A percentile compares a stretch with the other conserved stretches of the same genome.
phyloP scores from a whole-genome alignment of 257 asterid genomes.

The Nyctanthes arbortristis region DNA sequence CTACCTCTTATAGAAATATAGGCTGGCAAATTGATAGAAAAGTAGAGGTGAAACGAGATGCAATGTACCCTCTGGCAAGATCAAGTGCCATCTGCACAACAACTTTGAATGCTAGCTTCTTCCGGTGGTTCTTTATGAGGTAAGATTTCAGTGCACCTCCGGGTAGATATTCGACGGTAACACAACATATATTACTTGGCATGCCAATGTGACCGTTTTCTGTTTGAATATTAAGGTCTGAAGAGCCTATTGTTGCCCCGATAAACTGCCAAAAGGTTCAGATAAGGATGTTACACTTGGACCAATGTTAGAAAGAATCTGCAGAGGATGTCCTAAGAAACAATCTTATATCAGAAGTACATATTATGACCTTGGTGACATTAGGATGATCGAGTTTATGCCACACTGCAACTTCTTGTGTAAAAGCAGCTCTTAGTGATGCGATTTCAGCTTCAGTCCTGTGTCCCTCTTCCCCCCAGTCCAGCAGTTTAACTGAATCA shows the following conservation, averaged over 20 bases:
- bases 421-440: conserved; percentile 69
- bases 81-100: conserved; percentile 78
- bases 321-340: too few relatives aligned
- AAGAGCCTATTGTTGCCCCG: conserved; percentile 72
- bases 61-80: conserved; percentile 75
- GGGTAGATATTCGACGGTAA: conserved; percentile 76
- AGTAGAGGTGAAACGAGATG: background rate
- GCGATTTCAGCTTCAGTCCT: conserved; percentile 59
- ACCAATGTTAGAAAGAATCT: too few relatives aligned
- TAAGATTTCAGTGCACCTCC: conserved; percentile 78
- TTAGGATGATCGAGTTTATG: conserved; percentile 90
- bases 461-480: conserved; percentile 89
- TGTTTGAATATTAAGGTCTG: conserved; percentile 59
- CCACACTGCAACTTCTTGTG: conserved; percentile 92
- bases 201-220: conserved; percentile 62
- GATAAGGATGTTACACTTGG: too few relatives aligned
- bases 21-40: background rate
- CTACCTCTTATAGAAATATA: too few relatives aligned
- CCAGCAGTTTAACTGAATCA: conserved; percentile 71
- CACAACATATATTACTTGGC: conserved; percentile 67
- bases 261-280: conserved; percentile 53
- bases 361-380: conserved; percentile 85
- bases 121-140: conserved; percentile 70
- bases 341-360: too few relatives aligned
- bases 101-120: conserved; percentile 73